These are phyloP conservation scores for Cucurbitaria berberidis DNA, from an alignment of 2,329 filamentous ascomycete species.

Conservation along the genomic window DNA sequence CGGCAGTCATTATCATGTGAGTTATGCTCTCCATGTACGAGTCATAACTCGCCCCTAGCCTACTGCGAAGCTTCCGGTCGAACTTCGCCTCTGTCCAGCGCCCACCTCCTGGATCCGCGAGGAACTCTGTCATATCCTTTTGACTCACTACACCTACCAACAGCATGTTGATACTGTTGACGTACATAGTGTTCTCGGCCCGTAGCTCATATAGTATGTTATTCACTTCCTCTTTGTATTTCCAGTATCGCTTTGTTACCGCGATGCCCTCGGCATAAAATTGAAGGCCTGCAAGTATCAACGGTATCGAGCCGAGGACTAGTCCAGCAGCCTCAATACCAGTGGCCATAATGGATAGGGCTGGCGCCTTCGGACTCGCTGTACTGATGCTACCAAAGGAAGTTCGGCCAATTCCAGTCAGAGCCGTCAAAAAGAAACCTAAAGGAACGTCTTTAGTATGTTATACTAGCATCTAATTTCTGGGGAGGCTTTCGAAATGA, in stretches of 20 bases:
- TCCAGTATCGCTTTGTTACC: conserved; percentile 34
- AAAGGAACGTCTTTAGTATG: background rate
- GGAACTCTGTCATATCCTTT: conserved; percentile 26
- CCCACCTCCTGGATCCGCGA: conserved; percentile 23
- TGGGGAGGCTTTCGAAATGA: no score
- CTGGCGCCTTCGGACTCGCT: background rate
- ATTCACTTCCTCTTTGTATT: conserved; percentile 29
- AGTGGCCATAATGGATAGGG: conserved; percentile 6
- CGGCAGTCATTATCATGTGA: conserved; percentile 9
- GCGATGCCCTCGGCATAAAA: conserved; percentile 41
- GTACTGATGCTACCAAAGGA: no score
- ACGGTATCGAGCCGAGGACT: conserved; percentile 41
- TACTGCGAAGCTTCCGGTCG: conserved; percentile 17
- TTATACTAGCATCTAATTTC: no score
- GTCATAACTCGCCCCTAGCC: conserved; percentile 17
- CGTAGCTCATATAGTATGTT: conserved; percentile 27
- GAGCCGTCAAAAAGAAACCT: background rate
- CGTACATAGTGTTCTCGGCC: conserved; percentile 32
- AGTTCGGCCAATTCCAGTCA: no score
- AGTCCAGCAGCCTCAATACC: conserved; percentile 33
- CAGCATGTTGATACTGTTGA: conserved; percentile 35
- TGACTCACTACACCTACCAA: conserved; percentile 27
- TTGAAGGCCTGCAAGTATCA: conserved; percentile 42
- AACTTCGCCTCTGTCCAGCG: conserved; percentile 27
- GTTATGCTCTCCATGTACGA: conserved; percentile 24